These are phyloP conservation scores for Dioscorea alata DNA, from an alignment of 106 monocot species.

Conservation along the genomic window DNA sequence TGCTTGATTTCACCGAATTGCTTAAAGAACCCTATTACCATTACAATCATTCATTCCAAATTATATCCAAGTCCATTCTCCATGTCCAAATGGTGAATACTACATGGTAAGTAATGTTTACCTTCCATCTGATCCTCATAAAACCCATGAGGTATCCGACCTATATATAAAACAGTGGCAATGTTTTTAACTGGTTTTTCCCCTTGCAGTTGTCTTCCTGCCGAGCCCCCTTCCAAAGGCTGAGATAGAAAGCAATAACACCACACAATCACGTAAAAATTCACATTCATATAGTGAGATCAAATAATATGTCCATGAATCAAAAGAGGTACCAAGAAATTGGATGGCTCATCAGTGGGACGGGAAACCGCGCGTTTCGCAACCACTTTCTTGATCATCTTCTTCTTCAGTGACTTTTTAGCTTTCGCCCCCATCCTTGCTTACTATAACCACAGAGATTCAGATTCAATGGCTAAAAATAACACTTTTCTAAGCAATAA, in stretches of 20 bases:
- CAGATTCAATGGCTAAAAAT: no score
- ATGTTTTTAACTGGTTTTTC: conserved; percentile 27
- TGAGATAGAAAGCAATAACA: conserved; percentile 9
- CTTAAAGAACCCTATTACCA: conserved; percentile 67
- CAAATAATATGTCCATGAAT: no score
- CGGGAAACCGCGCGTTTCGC: conserved; percentile 21
- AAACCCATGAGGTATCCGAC: conserved; percentile 96
- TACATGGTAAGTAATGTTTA: conserved; percentile 4
- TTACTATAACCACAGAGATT: not conserved
- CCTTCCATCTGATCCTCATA: conserved; percentile 99
- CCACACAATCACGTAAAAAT: not conserved
- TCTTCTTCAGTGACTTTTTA: conserved; percentile 68
- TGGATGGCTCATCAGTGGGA: conserved; percentile 34
- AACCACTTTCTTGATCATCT: conserved; percentile 27
- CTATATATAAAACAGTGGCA: conserved; percentile 72
- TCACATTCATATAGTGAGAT: not conserved
- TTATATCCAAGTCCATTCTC: not conserved
- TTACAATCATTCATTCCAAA: not conserved
- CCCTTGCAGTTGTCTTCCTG: conserved; percentile 17
- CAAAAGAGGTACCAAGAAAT: conserved; percentile 52
- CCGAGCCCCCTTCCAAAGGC: conserved; percentile 67
- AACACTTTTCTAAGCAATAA: no score
- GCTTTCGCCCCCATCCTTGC: conserved; percentile 65
- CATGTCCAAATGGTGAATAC: not conserved
- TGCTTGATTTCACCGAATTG: conserved; percentile 87